phyloP scores from a whole-genome alignment of 176 grass and related monocot genomes.

The Paspalum notatum region DNA sequence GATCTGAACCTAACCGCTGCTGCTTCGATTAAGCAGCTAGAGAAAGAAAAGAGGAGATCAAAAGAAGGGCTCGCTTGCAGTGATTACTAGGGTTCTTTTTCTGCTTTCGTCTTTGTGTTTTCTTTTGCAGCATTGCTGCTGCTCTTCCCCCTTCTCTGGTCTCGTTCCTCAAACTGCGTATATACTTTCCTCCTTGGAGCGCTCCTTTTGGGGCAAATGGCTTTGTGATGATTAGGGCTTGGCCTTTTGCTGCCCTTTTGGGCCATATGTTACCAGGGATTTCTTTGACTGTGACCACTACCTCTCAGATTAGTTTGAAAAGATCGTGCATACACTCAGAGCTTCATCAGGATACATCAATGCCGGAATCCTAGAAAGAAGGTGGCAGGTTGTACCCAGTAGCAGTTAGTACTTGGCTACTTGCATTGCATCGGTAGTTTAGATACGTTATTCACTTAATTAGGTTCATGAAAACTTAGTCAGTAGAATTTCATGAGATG shows the following conservation, averaged over 20 bases:
- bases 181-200: constrained; percentile 78
- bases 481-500: not conserved
- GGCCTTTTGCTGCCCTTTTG: constrained; percentile 80
- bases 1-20: constrained; percentile 50
- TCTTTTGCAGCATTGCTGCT: constrained; percentile 57
- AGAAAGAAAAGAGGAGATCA: constrained; percentile 53
- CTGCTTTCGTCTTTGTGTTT: constrained; percentile 68
- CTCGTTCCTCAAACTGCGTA: constrained; percentile 55
- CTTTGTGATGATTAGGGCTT: constrained; percentile 91
- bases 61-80: constrained; percentile 56
- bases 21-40: constrained; percentile 50
- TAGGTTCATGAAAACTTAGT: not conserved
- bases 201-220: constrained; percentile 92
- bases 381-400: constrained; percentile 13
- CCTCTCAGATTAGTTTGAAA: constrained; percentile 56
- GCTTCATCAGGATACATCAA: not conserved
- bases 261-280: constrained; percentile 79
- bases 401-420: not conserved
- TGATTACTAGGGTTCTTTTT: constrained; percentile 63
- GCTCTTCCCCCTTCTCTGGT: constrained; percentile 41
- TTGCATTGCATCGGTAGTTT: not conserved
- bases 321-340: constrained; percentile 39
- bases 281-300: constrained; percentile 83
- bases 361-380: constrained; percentile 47
- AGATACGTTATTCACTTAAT: not conserved